phyloP scores from a whole-genome alignment of 1,139 yeast genomes.

The Pichia sp. region DNA sequence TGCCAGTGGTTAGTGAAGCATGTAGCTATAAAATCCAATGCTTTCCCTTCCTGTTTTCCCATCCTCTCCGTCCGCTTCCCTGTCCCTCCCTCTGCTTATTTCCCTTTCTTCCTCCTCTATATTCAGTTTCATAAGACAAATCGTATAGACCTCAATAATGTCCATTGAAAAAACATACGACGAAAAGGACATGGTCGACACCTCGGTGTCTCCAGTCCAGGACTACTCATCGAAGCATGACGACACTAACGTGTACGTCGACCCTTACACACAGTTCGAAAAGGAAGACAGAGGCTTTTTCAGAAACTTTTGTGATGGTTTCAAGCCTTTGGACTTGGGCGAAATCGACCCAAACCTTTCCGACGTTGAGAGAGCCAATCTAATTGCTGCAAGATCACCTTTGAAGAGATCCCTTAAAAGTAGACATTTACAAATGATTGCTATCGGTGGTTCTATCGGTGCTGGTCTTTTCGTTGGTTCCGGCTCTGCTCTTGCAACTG shows the following conservation, averaged over 20 bases:
- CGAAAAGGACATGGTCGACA: slow-evolving; percentile 23
- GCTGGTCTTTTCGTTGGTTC: slow-evolving; percentile 59
- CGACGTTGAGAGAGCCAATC: slow-evolving; percentile 64
- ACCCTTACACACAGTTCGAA: slow-evolving; percentile 10
- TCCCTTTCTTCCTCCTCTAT: too few relatives aligned
- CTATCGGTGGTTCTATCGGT: slow-evolving; percentile 86
- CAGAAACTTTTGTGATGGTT: slow-evolving; percentile 28
- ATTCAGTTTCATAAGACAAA: too few relatives aligned
- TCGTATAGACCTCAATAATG: slow-evolving; percentile 5
- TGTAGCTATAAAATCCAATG: not conserved
- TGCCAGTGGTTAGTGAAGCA: too few relatives aligned
- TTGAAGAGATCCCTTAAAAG: slow-evolving; percentile 57
- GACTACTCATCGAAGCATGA: slow-evolving; percentile 4
- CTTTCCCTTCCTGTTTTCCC: not conserved
- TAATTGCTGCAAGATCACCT: slow-evolving; percentile 66
- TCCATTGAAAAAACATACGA: slow-evolving; percentile 23
- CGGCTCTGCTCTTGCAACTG: slow-evolving; percentile 56
- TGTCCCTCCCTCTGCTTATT: not conserved
- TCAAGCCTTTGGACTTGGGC: slow-evolving; percentile 30
- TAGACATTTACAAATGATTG: slow-evolving; percentile 76
- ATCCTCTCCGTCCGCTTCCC: not conserved
- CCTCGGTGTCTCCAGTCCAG: slow-evolving; percentile 25
- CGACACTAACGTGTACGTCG: slow-evolving; percentile 8
- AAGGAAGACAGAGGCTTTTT: slow-evolving; percentile 14
- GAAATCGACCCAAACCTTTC: slow-evolving; percentile 64